A percentile compares a stretch with the other conserved stretches of the same genome.
phyloP scores from a whole-genome alignment of 2,329 filamentous ascomycete species.

The Ambrosiella xylebori region DNA sequence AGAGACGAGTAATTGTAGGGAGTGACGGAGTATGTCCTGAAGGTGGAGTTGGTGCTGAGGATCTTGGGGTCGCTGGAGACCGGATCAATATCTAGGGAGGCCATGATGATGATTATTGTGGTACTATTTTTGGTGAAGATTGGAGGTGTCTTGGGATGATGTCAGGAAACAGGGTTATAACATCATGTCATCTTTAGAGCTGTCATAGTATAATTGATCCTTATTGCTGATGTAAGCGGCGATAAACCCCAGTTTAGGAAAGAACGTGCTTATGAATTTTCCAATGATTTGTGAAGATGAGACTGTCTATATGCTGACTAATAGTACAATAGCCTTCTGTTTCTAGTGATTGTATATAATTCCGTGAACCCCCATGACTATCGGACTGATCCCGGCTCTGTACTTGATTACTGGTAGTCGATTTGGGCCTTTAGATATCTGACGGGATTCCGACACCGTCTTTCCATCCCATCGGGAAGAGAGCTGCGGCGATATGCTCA shows the following conservation, averaged over 20 bases:
- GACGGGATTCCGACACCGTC: slow-evolving; percentile 32
- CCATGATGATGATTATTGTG: not conserved
- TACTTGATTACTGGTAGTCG: not conserved
- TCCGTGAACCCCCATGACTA: not conserved
- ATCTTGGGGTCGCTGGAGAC: slow-evolving; percentile 56
- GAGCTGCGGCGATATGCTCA: slow-evolving; percentile 65
- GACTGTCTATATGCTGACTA: not conserved
- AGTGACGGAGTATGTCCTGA: slow-evolving; percentile 55
- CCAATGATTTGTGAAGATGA: no score
- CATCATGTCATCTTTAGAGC: not conserved
- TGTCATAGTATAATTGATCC: not conserved
- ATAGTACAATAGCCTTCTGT: not conserved
- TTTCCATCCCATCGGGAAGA: slow-evolving; percentile 74
- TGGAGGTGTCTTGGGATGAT: not conserved
- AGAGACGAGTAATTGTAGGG: slow-evolving; percentile 55
- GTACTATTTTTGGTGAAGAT: no score
- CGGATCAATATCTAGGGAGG: not conserved
- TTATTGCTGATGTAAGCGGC: not conserved
- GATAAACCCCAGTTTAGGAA: not conserved
- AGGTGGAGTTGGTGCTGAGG: slow-evolving; percentile 56
- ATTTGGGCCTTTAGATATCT: not conserved
- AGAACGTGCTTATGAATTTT: no score
- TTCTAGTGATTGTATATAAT: not conserved
- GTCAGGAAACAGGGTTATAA: not conserved
- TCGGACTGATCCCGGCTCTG: not conserved